Base-by-base conservation (phyloP, 306 rosid species). In the Vicia sativa region DNA sequence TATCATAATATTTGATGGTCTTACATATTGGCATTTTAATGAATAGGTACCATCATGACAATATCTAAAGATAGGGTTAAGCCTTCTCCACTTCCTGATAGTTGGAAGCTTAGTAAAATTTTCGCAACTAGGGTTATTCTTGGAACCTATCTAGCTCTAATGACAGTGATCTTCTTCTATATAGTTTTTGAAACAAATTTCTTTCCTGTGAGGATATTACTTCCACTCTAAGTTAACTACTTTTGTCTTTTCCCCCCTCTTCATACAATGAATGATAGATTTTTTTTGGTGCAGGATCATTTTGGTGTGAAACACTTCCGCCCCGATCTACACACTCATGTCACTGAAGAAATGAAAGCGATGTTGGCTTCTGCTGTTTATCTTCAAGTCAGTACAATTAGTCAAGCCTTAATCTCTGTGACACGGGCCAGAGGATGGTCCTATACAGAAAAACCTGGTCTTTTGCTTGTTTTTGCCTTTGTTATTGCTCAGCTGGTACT, bases 61-160 rank as follows among this genome's bases (percentile, higher is more conserved):
- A 86, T 86, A 79, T 88, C 91, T 9, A 88, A 83, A 72, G 95
- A 88, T 26, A 81, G 89, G 58, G 91, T 88, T 42, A 88, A 86
- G 72, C 95, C 91, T 28, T 88, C 95, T 45, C 95, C 89, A 49
- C 0, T 70, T 65, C 95, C 91, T 7, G 91, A 86, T 69, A 83
- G 95, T 78, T 88, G 91, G 91, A 88, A 82, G 76, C 91, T 86
- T 21, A 84, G 77, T 71, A 89, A 88, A 80, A 88, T 88, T 68
- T 88, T 88, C 63, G 79, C 90, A 28, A 88, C 91, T 37, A 91
- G 91, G 52, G 26, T 86, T 62, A 78, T 85, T 58, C 84, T 88
- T 38, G 95, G 95, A 1, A 50, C 82, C 76, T 88, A 88, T 49
- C 68, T 81, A 39, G 91, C 89, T 62, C 58, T 88, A 62, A 84